Evolutionary conservation across 1,284 basidiomycete species (phyloP).

Genomic region (Rhodotorula sp.): DNA sequence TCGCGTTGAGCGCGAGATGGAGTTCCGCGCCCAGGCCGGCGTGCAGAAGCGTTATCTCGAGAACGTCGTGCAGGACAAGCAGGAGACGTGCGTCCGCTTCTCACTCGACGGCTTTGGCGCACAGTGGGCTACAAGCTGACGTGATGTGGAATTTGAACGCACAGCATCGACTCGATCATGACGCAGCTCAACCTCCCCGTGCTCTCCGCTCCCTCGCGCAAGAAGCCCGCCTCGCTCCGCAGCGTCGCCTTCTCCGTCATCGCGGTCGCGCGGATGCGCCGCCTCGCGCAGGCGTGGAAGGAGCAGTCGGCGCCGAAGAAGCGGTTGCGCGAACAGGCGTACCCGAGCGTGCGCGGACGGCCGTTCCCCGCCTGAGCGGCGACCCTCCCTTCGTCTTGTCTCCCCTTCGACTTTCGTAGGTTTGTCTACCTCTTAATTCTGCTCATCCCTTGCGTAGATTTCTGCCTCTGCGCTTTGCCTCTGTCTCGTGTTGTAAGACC

Average conservation of each 20-base stretch:
- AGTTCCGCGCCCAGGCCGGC: constrained; percentile 72
- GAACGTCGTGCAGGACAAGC: constrained; percentile 34
- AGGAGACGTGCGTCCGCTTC: constrained; percentile 35
- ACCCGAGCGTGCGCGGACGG: constrained; percentile 38
- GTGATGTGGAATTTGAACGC: no score
- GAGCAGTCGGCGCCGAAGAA: constrained; percentile 32
- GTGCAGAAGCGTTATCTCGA: constrained; percentile 80
- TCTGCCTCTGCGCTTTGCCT: background rate
- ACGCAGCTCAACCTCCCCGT: constrained; percentile 24
- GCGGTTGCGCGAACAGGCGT: constrained; percentile 38
- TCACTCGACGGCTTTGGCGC: fast-evolving
- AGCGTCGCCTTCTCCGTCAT: constrained; percentile 38
- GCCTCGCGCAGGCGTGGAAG: constrained; percentile 30
- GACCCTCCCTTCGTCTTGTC: no score
- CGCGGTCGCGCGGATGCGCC: constrained; percentile 39
- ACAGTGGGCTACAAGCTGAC: constrained; percentile 16
- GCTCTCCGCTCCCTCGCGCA: background rate
- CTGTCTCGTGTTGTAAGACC: no score
- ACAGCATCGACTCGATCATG: constrained; percentile 35
- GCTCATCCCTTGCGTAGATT: background rate
- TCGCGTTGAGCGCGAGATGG: constrained; percentile 81
- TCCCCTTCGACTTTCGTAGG: no score
- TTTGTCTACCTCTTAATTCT: no score
- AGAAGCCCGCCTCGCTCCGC: constrained; percentile 28
- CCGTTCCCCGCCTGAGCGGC: constrained; percentile 25